These are phyloP conservation scores for Candida silvatica DNA, from an alignment of 805 yeast species.

Conservation along the genomic window DNA sequence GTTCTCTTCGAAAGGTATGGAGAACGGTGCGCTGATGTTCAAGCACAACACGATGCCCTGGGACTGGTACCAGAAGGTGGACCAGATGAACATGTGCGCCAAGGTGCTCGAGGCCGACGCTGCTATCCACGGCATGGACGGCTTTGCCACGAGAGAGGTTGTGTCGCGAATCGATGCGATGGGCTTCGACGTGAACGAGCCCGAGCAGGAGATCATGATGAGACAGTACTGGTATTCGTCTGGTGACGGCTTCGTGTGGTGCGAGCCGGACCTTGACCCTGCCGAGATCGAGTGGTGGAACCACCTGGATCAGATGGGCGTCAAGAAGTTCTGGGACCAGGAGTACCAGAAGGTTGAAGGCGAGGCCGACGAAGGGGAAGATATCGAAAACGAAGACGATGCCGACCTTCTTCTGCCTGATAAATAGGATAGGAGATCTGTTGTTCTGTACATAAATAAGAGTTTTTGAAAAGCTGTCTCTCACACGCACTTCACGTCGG, in stretches of 20 bases:
- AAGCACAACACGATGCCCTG: slow-evolving; percentile 54
- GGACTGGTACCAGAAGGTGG: slow-evolving; percentile 57
- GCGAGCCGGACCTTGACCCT: slow-evolving; percentile 86
- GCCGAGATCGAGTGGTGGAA: slow-evolving; percentile 44
- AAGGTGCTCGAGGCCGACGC: slow-evolving; percentile 61
- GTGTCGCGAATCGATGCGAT: slow-evolving; percentile 26
- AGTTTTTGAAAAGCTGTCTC: not conserved
- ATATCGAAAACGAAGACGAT: slow-evolving; percentile 8
- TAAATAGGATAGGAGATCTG: not conserved
- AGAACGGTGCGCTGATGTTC: slow-evolving; percentile 51
- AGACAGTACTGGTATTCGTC: slow-evolving; percentile 85
- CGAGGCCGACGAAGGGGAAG: slow-evolving; percentile 8
- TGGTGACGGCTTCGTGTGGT: slow-evolving; percentile 85
- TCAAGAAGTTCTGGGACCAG: slow-evolving; percentile 23
- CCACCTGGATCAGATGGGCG: slow-evolving; percentile 22
- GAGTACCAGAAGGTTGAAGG: slow-evolving; percentile 14
- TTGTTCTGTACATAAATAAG: not conserved
- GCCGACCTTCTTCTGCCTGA: slow-evolving; percentile 11
- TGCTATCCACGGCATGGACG: slow-evolving; percentile 34
- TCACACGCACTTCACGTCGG: too few species aligned
- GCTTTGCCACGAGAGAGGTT: slow-evolving; percentile 27
- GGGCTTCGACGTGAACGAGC: slow-evolving; percentile 35
- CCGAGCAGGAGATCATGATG: slow-evolving; percentile 57
- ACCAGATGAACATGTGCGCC: slow-evolving; percentile 60
- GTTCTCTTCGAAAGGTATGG: slow-evolving; percentile 38